phyloP scores from a whole-genome alignment of 768 basidiomycete genomes.

The Kockovaella imperatae region DNA sequence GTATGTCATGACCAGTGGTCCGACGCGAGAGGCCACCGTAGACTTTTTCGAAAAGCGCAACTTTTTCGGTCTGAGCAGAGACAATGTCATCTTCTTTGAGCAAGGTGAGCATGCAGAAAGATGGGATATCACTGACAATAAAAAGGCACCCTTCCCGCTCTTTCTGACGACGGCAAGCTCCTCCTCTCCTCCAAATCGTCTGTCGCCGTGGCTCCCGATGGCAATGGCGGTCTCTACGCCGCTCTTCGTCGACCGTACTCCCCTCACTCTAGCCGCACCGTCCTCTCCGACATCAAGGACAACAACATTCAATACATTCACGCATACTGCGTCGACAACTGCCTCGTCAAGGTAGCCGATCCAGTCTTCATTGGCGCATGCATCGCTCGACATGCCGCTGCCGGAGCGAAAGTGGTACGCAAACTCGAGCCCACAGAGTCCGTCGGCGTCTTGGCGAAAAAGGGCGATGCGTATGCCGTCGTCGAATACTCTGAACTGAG shows the following conservation, averaged over 20 bases:
- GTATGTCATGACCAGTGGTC: slow-evolving; percentile 99
- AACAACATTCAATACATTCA: slow-evolving; percentile 83
- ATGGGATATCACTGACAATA: neutral
- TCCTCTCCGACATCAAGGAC: slow-evolving; percentile 69
- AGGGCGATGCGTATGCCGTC: slow-evolving; percentile 76
- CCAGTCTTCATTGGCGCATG: slow-evolving; percentile 94
- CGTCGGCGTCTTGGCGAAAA: slow-evolving; percentile 85
- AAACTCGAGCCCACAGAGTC: slow-evolving; percentile 79
- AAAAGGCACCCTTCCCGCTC: slow-evolving; percentile 88
- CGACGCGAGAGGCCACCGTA: slow-evolving; percentile 80
- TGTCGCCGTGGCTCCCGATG: slow-evolving; percentile 93
- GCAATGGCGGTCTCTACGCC: slow-evolving; percentile 94
- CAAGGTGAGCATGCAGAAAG: slow-evolving; percentile 59
- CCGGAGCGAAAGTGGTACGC: slow-evolving; percentile 92
- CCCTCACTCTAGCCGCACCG: slow-evolving; percentile 53
- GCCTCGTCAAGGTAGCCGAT: slow-evolving; percentile 92
- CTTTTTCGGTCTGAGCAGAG: slow-evolving; percentile 71
- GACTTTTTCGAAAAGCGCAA: slow-evolving; percentile 66
- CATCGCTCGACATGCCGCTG: slow-evolving; percentile 77
- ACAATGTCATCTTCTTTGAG: slow-evolving; percentile 87
- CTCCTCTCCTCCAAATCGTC: slow-evolving; percentile 69
- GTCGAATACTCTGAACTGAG: slow-evolving; percentile 97
- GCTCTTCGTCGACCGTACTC: slow-evolving; percentile 71
- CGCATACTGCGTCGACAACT: slow-evolving; percentile 97
- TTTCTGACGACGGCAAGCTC: slow-evolving; percentile 88